These are phyloP conservation scores for Stemphylium vesicarium DNA, from an alignment of 2,329 filamentous ascomycete species.

Conservation along the genomic window DNA sequence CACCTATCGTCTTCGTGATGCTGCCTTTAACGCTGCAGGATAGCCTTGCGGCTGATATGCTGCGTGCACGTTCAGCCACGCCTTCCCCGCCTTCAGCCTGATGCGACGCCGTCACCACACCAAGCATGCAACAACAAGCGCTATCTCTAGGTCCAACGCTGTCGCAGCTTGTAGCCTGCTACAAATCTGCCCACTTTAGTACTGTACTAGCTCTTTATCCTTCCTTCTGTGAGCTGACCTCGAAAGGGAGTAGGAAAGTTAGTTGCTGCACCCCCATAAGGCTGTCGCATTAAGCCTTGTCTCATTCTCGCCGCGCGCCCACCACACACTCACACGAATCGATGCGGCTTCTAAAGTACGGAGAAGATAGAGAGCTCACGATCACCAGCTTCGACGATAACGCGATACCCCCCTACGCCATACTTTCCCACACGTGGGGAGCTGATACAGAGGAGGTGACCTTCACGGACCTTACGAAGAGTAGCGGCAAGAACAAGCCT, in stretches of 20 bases:
- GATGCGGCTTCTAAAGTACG: slow-evolving; percentile 20
- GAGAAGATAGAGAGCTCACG: slow-evolving; percentile 9
- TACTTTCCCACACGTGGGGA: slow-evolving; percentile 40
- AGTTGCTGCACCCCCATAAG: not conserved
- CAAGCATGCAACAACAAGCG: not conserved
- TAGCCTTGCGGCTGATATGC: not conserved
- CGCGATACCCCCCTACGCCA: slow-evolving; percentile 19
- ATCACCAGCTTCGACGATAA: slow-evolving; percentile 4
- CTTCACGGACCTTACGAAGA: slow-evolving; percentile 24
- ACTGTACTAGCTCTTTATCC: not conserved
- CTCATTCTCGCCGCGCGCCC: not conserved
- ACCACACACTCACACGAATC: slow-evolving; percentile 7
- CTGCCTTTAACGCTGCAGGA: no score
- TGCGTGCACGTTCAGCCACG: not conserved
- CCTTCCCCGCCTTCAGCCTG: not conserved
- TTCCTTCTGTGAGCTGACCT: not conserved
- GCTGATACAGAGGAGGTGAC: slow-evolving; percentile 34
- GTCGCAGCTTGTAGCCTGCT: not conserved
- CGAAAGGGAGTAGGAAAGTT: not conserved
- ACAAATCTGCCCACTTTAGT: not conserved
- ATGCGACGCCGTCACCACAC: not conserved
- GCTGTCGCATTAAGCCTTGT: slow-evolving; percentile 7
- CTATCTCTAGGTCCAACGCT: not conserved
- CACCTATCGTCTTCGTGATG: no score
- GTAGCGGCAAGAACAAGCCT: slow-evolving; percentile 10